Evolutionary conservation across 1,284 basidiomycete species (phyloP), one percentile per base, ranked within the genome.

Genomic region (Trichosporon sp.): DNA sequence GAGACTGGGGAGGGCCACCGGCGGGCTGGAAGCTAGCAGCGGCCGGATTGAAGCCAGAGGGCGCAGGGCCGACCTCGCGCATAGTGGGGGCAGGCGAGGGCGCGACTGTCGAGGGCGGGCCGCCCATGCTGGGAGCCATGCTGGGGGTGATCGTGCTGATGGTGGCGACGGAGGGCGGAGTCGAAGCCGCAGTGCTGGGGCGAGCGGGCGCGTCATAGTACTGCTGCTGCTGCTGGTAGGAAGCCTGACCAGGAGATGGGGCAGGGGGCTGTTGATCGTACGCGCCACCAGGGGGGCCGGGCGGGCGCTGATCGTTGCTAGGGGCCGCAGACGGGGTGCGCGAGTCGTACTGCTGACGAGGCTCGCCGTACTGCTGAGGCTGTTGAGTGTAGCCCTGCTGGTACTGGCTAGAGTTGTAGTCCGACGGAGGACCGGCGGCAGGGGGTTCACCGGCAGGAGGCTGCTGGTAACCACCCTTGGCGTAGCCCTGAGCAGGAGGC

Each of bases 141-240:
- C 59, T 63, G 59, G 59, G 59, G 31, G 59, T 63, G 59, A 63
- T 63, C 5, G 59, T 63, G 31, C 59, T 63, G 59, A 63, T 63
- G 31, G 59, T 63, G 3, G 59, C 59, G 35, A 63, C 59, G 2
- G 59, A 63, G 31, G 59, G 31, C 12, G 59, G 32, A 37, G 32
- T 31, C 12, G 59, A 63, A 14, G 59, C 59, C 31, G 31, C 31
- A n/a, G 59, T 35, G 5, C 31, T 14, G 12, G 59, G 59, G 16
- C 59, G 59, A 12, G 12, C 6, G 16, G 59, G 35, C 2, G 31
- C 59, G 16, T 63, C 32, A 21, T 35, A 63, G 14, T 37, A n/a
- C 16, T 16, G 14, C 16, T 63, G 59, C 26, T 26, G 26, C 59
- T 63, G 59, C 59, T 63, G 31, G 32, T 63, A 63, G 31, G 31